phyloP scores from a whole-genome alignment of 257 asterid genomes.

The Eucommia ulmoides region DNA sequence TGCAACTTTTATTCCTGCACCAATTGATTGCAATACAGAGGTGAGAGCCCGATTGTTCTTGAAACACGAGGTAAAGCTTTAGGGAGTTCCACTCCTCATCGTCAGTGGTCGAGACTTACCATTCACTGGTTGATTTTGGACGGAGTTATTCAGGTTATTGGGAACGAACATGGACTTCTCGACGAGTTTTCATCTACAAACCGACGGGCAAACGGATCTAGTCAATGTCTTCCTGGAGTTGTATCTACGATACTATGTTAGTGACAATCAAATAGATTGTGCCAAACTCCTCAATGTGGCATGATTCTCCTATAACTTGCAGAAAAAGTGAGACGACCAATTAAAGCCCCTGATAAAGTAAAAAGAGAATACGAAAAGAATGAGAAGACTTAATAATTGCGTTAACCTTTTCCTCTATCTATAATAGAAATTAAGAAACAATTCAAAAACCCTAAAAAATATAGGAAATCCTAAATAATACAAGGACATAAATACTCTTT shows the following conservation, averaged over 20 bases:
- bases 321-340: background rate
- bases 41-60: no score
- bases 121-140: background rate
- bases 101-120: background rate
- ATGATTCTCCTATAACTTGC: background rate
- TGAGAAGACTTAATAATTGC: no score
- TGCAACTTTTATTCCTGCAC: no score
- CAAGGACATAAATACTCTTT: no score
- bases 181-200: background rate
- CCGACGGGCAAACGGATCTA: background rate
- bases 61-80: background rate
- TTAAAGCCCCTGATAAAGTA: background rate
- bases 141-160: background rate
- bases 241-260: no score
- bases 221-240: background rate
- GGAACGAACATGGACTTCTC: background rate
- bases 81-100: background rate
- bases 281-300: background rate
- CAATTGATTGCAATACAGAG: no score
- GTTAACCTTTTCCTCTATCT: no score
- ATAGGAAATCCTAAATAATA: no score
- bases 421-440: no score
- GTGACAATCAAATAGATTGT: no score
- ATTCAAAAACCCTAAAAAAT: no score
- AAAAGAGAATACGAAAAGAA: no score